Percentiles rank a stretch among this genome's conserved stretches.
phyloP scores from a whole-genome alignment of 2,329 filamentous ascomycete species.

The Venturia oleaginea region DNA sequence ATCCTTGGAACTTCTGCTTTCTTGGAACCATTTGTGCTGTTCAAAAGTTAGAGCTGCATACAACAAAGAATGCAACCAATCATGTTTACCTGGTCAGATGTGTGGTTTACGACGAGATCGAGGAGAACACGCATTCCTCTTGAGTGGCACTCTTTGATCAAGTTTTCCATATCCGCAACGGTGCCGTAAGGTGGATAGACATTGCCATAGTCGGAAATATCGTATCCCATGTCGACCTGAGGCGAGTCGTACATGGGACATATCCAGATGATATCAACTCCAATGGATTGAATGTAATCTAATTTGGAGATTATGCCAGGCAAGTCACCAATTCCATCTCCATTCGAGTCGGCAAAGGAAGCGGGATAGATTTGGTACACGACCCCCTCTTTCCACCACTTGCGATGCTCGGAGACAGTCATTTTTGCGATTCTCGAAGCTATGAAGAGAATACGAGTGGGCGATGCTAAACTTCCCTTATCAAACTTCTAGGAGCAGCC shows the following conservation, averaged over 20 bases:
- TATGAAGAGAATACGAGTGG: background rate
- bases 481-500: background rate
- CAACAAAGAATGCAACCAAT: background rate
- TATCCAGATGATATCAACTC: slow-evolving; percentile 57
- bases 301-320: slow-evolving; percentile 55
- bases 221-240: slow-evolving; percentile 62
- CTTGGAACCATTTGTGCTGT: slow-evolving; percentile 50
- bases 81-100: slow-evolving; percentile 42
- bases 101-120: slow-evolving; percentile 72
- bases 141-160: slow-evolving; percentile 51
- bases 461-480: background rate
- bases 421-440: background rate
- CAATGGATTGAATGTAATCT: slow-evolving; percentile 51
- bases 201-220: slow-evolving; percentile 58
- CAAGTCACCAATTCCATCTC: slow-evolving; percentile 53
- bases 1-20: slow-evolving; percentile 52
- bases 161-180: slow-evolving; percentile 52
- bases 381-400: slow-evolving; percentile 38
- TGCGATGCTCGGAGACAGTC: slow-evolving; percentile 11
- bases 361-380: slow-evolving; percentile 40
- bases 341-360: slow-evolving; percentile 43
- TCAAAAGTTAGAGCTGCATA: background rate
- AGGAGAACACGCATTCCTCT: slow-evolving; percentile 63
- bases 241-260: slow-evolving; percentile 58
- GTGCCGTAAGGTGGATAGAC: slow-evolving; percentile 59